Evolutionary conservation across 2,329 filamentous ascomycete genomes (phyloP), one percentile per base, ranked within the genome.

Genomic region (Colletotrichum orchidophilum): DNA sequence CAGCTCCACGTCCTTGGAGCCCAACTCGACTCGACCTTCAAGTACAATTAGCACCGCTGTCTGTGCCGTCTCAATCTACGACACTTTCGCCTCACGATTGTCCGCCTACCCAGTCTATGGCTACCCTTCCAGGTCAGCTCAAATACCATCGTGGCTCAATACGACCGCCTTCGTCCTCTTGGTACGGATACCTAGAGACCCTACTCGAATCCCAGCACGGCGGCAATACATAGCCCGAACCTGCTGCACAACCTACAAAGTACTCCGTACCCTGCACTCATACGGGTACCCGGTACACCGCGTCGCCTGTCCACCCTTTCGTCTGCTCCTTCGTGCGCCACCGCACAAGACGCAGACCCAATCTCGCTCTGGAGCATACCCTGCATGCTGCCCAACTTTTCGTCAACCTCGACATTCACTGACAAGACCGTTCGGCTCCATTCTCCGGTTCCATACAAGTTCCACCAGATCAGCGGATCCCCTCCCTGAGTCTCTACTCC

Each of bases 251-350:
- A 50, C 15, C 15, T 39, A 39, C 35, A 12, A 15, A 15, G 15
- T 46, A 46, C 39, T 46, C 18, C 39, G 39, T 63, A 71, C 68
- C 64, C 64, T 71, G 68, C 68, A 68, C 13, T 52, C 55, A 66
- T 57, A 59, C 68, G 64, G 63, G 68, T 59, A 58, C 66, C 61
- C 39, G 64, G 65, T 65, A 60, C 53, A 29, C n/a, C 39, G 53
- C 42, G 15, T 35, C 53, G 39, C 54, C 42, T 35, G 54, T 35
- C 63, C 15, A 15, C n/a, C 53, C 39, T 39, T 31, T 21, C 26
- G 31, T 13, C 49, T 70, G 54, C 7, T 60, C 63, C 29, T 66
- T 24, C 49, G 24, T 46, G 39, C 67, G 67, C 68, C 68, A 63
- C 63, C 39, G 50, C 68, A 26, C 52, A 59, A 42, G 42, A 49